These are phyloP conservation scores for Colletotrichum chrysophilum DNA, from an alignment of 2,329 filamentous ascomycete species.

Conservation along the genomic window DNA sequence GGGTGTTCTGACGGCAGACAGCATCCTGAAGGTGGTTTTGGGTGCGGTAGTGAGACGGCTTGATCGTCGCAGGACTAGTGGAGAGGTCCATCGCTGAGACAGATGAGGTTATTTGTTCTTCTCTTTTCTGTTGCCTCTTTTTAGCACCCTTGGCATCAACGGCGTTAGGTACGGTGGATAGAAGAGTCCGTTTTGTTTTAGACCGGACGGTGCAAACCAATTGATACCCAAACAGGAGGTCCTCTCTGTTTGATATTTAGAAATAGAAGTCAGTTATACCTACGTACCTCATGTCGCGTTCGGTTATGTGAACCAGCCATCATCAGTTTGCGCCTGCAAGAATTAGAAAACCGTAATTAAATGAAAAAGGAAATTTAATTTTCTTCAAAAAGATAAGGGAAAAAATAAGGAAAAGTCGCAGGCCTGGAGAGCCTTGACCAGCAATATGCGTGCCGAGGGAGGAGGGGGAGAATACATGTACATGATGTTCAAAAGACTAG, in stretches of 20 bases:
- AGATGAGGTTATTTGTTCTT: background rate
- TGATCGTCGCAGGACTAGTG: conserved; percentile 32
- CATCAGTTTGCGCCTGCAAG: background rate
- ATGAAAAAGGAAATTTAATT: no score
- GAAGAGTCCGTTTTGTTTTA: background rate
- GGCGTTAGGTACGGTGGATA: conserved; percentile 1
- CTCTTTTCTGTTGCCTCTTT: background rate
- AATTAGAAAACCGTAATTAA: background rate
- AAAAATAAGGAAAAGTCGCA: background rate
- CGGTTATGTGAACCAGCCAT: background rate
- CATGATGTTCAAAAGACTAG: background rate
- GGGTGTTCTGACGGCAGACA: conserved; percentile 64
- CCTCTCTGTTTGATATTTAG: background rate
- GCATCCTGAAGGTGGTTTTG: conserved; percentile 82
- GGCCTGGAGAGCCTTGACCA: background rate
- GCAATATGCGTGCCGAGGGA: background rate
- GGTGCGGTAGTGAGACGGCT: conserved; percentile 69
- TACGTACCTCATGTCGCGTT: background rate
- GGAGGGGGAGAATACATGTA: background rate
- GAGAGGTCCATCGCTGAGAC: conserved; percentile 8
- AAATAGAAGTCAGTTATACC: background rate
- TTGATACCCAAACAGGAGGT: background rate
- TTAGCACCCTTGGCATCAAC: background rate
- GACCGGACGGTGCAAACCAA: background rate
- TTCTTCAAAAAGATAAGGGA: no score